phyloP scores from a whole-genome alignment of 768 basidiomycete species.

The Suillus subalutaceus region DNA sequence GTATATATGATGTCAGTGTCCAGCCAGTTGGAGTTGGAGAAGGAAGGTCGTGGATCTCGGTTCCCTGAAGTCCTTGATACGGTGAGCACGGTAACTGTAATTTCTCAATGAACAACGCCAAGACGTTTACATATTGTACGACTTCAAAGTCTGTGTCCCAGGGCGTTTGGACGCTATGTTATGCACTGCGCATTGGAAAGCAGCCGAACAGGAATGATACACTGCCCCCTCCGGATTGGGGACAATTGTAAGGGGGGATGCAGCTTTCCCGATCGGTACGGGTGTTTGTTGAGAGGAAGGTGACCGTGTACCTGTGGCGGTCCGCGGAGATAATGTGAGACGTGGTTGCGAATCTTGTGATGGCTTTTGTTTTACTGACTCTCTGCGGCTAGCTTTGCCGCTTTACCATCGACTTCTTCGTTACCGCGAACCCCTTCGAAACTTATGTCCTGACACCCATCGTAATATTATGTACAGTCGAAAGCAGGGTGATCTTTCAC shows the following conservation, averaged over 20 bases:
- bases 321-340: background rate
- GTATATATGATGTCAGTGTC: background rate
- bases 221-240: background rate
- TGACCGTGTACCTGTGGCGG: background rate
- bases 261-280: background rate
- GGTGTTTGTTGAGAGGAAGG: background rate
- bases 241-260: background rate
- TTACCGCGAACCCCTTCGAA: background rate
- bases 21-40: background rate
- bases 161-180: background rate
- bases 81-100: background rate
- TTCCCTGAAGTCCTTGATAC: background rate
- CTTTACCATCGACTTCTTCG: background rate
- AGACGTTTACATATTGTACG: background rate
- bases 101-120: background rate
- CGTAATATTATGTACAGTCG: background rate
- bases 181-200: background rate
- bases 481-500: background rate
- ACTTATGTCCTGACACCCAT: background rate
- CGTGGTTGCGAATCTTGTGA: background rate
- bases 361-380: background rate
- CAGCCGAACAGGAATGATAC: background rate
- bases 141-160: background rate
- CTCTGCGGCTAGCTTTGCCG: background rate
- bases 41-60: background rate